Percentiles rank a stretch among this genome's conserved stretches.
Conservation (phyloP, 2,329 filamentous ascomycete genomes). For the Metarhizium guizhouense region DNA sequence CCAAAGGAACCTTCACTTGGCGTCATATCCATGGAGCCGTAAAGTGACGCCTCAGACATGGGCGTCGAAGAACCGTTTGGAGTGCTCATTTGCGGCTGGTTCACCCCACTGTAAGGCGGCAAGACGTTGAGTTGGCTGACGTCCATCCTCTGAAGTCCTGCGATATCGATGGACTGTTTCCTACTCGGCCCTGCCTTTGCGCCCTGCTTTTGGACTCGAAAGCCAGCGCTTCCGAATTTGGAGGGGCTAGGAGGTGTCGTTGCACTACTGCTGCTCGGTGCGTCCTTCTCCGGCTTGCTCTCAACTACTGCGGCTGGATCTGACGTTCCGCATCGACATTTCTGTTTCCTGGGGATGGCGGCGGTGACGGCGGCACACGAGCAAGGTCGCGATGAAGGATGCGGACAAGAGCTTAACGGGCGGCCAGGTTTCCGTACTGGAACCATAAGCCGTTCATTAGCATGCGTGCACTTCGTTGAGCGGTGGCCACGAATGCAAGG, state of each 20-base stretch:
- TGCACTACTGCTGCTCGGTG: conserved; percentile 12
- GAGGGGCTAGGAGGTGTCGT: conserved; percentile 21
- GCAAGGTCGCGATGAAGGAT: conserved; percentile 52
- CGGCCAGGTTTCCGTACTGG: conserved; percentile 65
- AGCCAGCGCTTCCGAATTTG: conserved; percentile 22
- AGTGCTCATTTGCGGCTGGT: conserved; percentile 14
- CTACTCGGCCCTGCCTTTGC: conserved; percentile 25
- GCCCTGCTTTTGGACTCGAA: conserved; percentile 37
- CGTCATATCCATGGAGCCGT: conserved; percentile 19
- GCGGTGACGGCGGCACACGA: conserved; percentile 55
- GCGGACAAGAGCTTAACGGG: conserved; percentile 60
- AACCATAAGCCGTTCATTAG: conserved; percentile 57
- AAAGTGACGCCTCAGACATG: conserved; percentile 16
- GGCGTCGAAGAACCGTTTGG: conserved; percentile 12
- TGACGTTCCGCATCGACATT: conserved; percentile 41
- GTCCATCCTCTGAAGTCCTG: conserved; percentile 43
- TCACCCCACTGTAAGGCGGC: conserved; percentile 20
- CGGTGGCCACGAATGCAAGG: conserved; percentile 69
- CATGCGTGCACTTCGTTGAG: conserved; percentile 66
- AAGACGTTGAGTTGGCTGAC: conserved; percentile 41
- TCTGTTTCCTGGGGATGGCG: conserved; percentile 50
- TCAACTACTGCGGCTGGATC: conserved; percentile 14
- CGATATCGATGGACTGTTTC: conserved; percentile 42
- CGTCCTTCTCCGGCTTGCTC: conserved; percentile 16
- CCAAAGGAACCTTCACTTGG: conserved; percentile 16